Percentiles rank a stretch among this genome's conserved stretches.
Evolutionary conservation across 345 rosid genomes (phyloP).

Genomic region (Adansonia digitata): DNA sequence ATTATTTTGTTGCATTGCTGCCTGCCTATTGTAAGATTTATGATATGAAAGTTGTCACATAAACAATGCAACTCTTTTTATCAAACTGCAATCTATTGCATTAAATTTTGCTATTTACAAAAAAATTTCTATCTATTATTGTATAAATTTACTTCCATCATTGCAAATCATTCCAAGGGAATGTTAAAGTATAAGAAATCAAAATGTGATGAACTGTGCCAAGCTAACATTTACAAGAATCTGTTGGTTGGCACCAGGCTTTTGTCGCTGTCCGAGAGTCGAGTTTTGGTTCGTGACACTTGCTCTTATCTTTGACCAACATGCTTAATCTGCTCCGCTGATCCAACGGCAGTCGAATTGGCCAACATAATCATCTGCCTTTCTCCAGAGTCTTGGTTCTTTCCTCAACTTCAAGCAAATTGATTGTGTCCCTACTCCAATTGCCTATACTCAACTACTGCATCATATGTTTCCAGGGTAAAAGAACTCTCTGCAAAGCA

Average conservation of each 20-base stretch:
- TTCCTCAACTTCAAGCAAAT: neutral
- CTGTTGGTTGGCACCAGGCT: neutral
- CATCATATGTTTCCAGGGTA: conserved; percentile 63
- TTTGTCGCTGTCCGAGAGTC: no score
- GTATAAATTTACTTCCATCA: neutral
- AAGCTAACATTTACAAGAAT: neutral
- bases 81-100: neutral
- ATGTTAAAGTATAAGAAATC: neutral
- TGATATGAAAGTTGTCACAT: neutral
- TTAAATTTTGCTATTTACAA: no score
- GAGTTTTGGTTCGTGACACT: no score
- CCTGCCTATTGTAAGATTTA: neutral
- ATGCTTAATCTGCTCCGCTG: neutral
- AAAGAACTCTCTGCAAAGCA: conserved; percentile 60
- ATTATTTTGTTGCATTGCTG: neutral
- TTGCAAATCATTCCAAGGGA: neutral
- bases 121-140: no score
- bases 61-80: no score
- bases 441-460: conserved; percentile 45
- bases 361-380: neutral
- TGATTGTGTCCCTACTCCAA: conserved; percentile 14
- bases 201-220: neutral
- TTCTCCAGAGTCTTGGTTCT: neutral
- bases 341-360: neutral
- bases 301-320: neutral